Evolutionary conservation across 192 early-diverging fungal genomes (phyloP).

Genomic region (Nowakowskiella sp.): DNA sequence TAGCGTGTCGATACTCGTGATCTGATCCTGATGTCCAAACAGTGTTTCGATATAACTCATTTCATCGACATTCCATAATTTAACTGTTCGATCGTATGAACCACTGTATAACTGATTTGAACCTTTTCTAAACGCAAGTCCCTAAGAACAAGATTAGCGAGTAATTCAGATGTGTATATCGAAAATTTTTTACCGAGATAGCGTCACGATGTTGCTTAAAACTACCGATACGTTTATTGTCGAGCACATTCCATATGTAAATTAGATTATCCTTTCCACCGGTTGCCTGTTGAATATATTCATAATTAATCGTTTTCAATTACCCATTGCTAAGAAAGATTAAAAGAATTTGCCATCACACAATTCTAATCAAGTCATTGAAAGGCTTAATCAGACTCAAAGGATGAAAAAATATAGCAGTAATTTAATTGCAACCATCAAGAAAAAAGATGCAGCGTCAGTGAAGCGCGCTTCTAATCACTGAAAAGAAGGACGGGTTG

Average conservation of each 20-base stretch:
- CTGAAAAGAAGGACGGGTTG: no score
- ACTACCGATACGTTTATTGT: slow-evolving; percentile 58
- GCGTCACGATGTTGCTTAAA: slow-evolving; percentile 93
- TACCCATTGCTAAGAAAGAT: not conserved
- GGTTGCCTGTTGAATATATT: slow-evolving; percentile 45
- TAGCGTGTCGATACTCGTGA: slow-evolving; percentile 73
- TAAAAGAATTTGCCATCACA: slow-evolving; percentile 29
- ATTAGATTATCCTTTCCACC: slow-evolving; percentile 88
- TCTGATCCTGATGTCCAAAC: slow-evolving; percentile 95
- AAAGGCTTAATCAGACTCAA: slow-evolving; percentile 42
- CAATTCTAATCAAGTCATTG: slow-evolving; percentile 40
- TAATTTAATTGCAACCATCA: not conserved
- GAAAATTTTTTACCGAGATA: slow-evolving; percentile 48
- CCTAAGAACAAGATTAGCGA: slow-evolving; percentile 20
- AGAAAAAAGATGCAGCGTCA: not conserved
- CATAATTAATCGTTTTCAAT: not conserved
- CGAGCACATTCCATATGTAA: slow-evolving; percentile 80
- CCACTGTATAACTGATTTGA: slow-evolving; percentile 77
- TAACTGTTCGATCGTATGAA: slow-evolving; percentile 87
- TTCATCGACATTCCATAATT: slow-evolving; percentile 94
- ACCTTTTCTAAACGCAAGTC: slow-evolving; percentile 77
- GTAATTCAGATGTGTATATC: not conserved
- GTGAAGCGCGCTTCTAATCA: no score
- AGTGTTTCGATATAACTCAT: slow-evolving; percentile 88
- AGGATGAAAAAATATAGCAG: slow-evolving; percentile 23